phyloP scores from a whole-genome alignment of 2,329 filamentous ascomycete genomes.

The Microsporum audouinii region DNA sequence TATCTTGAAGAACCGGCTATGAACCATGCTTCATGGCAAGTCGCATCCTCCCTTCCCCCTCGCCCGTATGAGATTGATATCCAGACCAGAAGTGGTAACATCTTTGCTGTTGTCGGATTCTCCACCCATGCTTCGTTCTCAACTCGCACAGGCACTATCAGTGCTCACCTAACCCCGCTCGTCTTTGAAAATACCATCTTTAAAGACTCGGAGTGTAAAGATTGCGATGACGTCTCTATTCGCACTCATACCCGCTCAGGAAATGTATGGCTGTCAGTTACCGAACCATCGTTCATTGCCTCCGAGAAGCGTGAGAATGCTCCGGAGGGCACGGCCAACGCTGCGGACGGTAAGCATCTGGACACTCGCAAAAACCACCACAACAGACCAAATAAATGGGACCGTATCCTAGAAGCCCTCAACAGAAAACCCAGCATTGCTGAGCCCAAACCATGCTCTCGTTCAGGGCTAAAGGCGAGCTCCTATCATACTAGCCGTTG shows the following conservation, averaged over 20 bases:
- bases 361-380: not conserved
- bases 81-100: slow-evolving; percentile 19
- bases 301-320: not conserved
- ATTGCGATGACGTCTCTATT: slow-evolving; percentile 11
- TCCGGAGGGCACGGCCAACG: not conserved
- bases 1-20: not conserved
- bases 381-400: not conserved
- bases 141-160: slow-evolving; percentile 39
- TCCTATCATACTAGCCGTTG: slow-evolving; percentile 15
- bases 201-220: not conserved
- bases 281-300: slow-evolving; percentile 14
- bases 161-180: slow-evolving; percentile 39
- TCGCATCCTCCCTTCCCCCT: slow-evolving; percentile 9
- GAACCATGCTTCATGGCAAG: not conserved
- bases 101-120: slow-evolving; percentile 37
- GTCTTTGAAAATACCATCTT: slow-evolving; percentile 5
- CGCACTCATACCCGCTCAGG: slow-evolving; percentile 14
- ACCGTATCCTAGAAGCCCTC: not conserved
- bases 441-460: not conserved
- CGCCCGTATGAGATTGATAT: slow-evolving; percentile 23
- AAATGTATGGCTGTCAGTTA: slow-evolving; percentile 14
- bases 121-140: slow-evolving; percentile 37
- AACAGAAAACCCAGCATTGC: not conserved
- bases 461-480: not conserved
- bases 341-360: not conserved